phyloP scores from a whole-genome alignment of 2,329 filamentous ascomycete species.

The Pseudogymnoascus sp. region DNA sequence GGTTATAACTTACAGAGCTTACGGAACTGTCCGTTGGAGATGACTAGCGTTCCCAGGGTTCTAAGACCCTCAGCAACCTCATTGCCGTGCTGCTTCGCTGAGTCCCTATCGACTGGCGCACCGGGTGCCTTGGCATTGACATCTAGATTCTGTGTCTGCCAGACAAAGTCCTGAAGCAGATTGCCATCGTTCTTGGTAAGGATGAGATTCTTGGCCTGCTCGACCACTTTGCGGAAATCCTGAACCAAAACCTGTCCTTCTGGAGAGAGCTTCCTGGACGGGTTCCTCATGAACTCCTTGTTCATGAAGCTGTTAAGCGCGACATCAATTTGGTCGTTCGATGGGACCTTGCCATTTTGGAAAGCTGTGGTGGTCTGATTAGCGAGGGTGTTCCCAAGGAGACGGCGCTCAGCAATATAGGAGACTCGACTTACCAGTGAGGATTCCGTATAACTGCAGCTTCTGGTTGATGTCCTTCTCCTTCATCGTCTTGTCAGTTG shows the following conservation, averaged over 20 bases:
- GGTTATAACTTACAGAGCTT: slow-evolving; percentile 41
- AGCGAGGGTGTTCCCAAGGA: not conserved
- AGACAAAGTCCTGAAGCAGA: slow-evolving; percentile 92
- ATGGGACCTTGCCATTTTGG: slow-evolving; percentile 81
- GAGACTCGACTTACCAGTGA: slow-evolving; percentile 43
- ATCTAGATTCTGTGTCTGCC: slow-evolving; percentile 75
- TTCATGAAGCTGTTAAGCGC: slow-evolving; percentile 82
- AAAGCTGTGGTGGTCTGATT: slow-evolving; percentile 53
- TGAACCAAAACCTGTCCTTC: slow-evolving; percentile 75
- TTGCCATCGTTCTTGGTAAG: slow-evolving; percentile 94
- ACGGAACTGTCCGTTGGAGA: slow-evolving; percentile 94
- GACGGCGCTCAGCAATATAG: not conserved
- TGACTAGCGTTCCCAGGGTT: slow-evolving; percentile 78
- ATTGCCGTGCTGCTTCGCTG: slow-evolving; percentile 74
- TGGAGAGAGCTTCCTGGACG: slow-evolving; percentile 68
- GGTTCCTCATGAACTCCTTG: slow-evolving; percentile 61
- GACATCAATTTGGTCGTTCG: slow-evolving; percentile 72
- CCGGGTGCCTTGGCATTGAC: slow-evolving; percentile 53
- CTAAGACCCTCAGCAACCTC: slow-evolving; percentile 77
- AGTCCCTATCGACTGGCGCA: slow-evolving; percentile 66
- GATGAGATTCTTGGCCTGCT: slow-evolving; percentile 75
- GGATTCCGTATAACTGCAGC: slow-evolving; percentile 90
- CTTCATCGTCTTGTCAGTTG: slow-evolving; percentile 24
- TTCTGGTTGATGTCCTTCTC: slow-evolving; percentile 73
- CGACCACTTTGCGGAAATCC: slow-evolving; percentile 73